Percentiles rank a stretch among this genome's conserved stretches.
These are phyloP conservation scores for Boletus patriciae DNA, from an alignment of 768 basidiomycete species.

Conservation along the genomic window DNA sequence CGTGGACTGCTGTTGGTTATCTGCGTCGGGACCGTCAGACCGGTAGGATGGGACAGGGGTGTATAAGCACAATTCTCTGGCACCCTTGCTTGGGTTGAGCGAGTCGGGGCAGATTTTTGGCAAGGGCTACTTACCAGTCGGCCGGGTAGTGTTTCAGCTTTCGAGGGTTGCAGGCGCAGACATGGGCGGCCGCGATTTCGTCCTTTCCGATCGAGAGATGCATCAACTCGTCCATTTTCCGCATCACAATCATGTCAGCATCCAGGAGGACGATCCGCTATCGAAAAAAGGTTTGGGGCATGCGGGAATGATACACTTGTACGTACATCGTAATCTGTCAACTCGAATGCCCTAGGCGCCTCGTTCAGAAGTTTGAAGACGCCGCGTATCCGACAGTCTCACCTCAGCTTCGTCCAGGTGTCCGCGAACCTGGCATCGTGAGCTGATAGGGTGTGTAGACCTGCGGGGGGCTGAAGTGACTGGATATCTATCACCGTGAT, in stretches of 20 bases:
- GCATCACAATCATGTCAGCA: slow-evolving; percentile 81
- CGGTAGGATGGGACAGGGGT: slow-evolving; percentile 44
- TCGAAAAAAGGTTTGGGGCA: slow-evolving; percentile 6
- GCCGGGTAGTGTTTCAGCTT: slow-evolving; percentile 80
- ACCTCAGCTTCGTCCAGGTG: slow-evolving; percentile 66
- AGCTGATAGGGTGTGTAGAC: slow-evolving; percentile 31
- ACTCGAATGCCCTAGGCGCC: slow-evolving; percentile 54
- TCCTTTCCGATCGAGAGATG: slow-evolving; percentile 53
- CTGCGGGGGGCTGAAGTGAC: slow-evolving; percentile 52
- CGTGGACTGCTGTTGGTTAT: slow-evolving; percentile 54
- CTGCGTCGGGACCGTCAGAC: slow-evolving; percentile 44
- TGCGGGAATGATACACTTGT: slow-evolving; percentile 7
- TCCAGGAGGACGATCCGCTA: slow-evolving; percentile 82
- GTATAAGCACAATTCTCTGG: slow-evolving; percentile 92
- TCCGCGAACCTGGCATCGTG: slow-evolving; percentile 55
- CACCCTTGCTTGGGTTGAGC: slow-evolving; percentile 51
- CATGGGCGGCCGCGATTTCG: slow-evolving; percentile 86
- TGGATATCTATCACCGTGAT: slow-evolving; percentile 63
- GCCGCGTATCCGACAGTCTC: slow-evolving; percentile 12
- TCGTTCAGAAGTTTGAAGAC: slow-evolving; percentile 23
- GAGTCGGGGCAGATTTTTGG: not conserved
- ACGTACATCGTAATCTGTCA: slow-evolving; percentile 64
- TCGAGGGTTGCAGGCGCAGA: slow-evolving; percentile 92
- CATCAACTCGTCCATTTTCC: slow-evolving; percentile 80
- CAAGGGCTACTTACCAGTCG: slow-evolving; percentile 64